Percentiles rank a stretch among this genome's conserved stretches.
Evolutionary conservation across 306 rosid genomes (phyloP).

Genomic region (Sphenostylis stenocarpa): DNA sequence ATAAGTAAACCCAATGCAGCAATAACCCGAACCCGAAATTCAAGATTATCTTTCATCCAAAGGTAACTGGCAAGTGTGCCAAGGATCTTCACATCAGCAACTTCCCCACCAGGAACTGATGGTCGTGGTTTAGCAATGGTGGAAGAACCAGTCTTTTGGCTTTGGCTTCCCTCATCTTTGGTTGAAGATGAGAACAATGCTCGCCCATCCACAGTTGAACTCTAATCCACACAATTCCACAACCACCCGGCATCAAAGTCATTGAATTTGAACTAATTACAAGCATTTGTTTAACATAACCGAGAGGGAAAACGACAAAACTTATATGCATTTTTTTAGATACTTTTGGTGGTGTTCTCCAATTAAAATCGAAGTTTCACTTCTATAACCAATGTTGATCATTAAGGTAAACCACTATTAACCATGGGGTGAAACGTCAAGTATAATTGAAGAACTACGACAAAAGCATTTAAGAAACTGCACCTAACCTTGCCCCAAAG

Average conservation of each 20-base stretch:
- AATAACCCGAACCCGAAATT: constrained; percentile 77
- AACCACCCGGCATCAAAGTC: constrained; percentile 28
- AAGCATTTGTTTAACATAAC: neutral
- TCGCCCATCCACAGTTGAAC: constrained; percentile 40
- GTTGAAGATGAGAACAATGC: constrained; percentile 45
- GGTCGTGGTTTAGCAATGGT: constrained; percentile 19
- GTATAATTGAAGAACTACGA: neutral
- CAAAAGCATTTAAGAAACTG: neutral
- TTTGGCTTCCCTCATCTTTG: constrained; percentile 42
- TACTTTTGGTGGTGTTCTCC: neutral
- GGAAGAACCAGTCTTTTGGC: constrained; percentile 27
- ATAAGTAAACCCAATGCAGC: constrained; percentile 81
- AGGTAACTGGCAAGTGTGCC: constrained; percentile 82
- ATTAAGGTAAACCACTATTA: too few relatives aligned
- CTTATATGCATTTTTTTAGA: neutral
- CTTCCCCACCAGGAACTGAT: constrained; percentile 25
- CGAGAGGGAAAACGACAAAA: neutral
- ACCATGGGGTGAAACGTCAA: neutral
- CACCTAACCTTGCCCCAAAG: neutral
- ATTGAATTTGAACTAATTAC: constrained; percentile 18
- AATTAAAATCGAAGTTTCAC: neutral
- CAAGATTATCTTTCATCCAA: constrained; percentile 89
- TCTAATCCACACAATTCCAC: constrained; percentile 31
- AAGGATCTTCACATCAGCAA: constrained; percentile 59
- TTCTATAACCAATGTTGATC: neutral